Base-by-base conservation (phyloP, 1,139 yeast genomes). In the Nematodospora anomalae region DNA sequence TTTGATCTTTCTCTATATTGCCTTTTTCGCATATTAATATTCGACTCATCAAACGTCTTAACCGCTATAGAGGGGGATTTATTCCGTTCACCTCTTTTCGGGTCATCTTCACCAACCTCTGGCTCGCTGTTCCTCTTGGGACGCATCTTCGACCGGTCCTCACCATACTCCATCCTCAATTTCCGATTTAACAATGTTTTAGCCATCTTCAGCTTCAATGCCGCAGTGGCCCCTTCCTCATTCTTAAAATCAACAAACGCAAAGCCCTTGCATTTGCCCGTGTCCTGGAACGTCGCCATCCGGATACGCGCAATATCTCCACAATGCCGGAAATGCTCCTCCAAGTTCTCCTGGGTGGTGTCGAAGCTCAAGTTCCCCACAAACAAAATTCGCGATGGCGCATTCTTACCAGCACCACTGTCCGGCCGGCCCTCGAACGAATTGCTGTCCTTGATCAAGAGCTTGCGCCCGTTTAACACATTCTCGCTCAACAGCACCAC, bases 201-300 rank as follows among this genome's bases (percentile, higher is more conserved):
- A 44, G 89, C 80, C 14, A 74, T 53, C 55, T 80, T 84, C 45
- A 89, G 92, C 47, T 76, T 81, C 45, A 92, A 68, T 0, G 97
- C 97, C 30, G 72, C 71, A 0, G 95, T 85, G 29, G 97, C 90
- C 3, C 94, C 90, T 21, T 76, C 77, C 46, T 83, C 85, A 47
- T 82, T 83, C 49, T 71, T 76, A 64, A 90, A 92, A 60, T 92
- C 98, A 28, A 92, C 66, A 55, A 92, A 92, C 1, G 96, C 92
- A 69, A 90, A 92, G 2, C 98, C 98, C 60, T 92, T 92, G 67
- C 97, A 92, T 58, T 89, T 90, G 1, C 97, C 97, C 28, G 86
- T 70, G 55, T 92, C 98, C 63, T 92, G 92, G 60, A 92, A 92
- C 6, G 98, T 90, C 2, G 97, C 97, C 95, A 90, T 90, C 59